phyloP scores from a whole-genome alignment of 257 asterid species.

The Solanum ossicruentum region DNA sequence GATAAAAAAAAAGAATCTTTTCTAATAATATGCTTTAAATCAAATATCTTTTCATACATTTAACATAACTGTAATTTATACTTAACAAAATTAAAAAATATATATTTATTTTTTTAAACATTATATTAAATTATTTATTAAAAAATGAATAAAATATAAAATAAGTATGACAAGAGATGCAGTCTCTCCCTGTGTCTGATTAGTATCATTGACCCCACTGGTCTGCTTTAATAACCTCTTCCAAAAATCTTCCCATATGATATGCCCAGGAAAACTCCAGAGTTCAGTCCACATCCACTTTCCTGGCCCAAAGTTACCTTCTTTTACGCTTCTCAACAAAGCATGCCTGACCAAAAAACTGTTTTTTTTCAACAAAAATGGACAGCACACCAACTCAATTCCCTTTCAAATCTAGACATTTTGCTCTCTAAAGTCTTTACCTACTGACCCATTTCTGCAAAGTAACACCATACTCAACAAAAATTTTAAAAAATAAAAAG shows the following conservation, averaged over 20 bases:
- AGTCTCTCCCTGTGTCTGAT: background rate
- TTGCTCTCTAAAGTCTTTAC: constrained; percentile 3
- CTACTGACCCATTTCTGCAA: background rate
- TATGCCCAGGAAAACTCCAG: background rate
- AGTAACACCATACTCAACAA: background rate
- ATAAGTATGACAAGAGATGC: background rate
- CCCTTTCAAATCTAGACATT: background rate
- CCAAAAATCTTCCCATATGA: background rate
- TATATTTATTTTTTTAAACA: no score
- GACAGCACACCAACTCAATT: background rate
- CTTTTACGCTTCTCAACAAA: constrained; percentile 12
- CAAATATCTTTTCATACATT: no score
- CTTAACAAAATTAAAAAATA: no score
- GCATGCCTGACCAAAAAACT: constrained; percentile 1
- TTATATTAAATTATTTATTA: no score
- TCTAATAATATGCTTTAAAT: no score
- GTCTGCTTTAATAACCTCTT: background rate
- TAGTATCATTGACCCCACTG: background rate
- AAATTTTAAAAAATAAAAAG: background rate
- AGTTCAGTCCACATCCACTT: constrained; percentile 10
- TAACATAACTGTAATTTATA: no score
- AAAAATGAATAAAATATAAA: background rate
- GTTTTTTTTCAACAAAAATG: background rate
- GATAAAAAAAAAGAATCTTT: no score
- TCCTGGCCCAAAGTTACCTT: background rate